These are phyloP conservation scores for Colletotrichum sp. DNA, from an alignment of 2,329 filamentous ascomycete genomes.

Conservation along the genomic window DNA sequence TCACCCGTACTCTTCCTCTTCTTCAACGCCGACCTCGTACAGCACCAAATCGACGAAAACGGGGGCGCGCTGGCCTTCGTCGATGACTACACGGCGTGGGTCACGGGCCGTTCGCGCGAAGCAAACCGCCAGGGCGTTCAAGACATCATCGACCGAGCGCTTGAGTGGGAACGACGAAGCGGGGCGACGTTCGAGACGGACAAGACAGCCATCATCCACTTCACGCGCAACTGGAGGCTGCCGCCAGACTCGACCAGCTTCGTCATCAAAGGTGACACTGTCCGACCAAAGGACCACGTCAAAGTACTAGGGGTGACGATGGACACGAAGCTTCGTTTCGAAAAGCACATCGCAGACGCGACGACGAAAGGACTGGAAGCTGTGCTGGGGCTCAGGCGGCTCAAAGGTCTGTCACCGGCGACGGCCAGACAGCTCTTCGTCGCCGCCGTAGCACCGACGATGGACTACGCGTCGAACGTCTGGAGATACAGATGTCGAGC, in stretches of 20 bases:
- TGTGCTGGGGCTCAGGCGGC: constrained; percentile 15
- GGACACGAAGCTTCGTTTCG: constrained; percentile 20
- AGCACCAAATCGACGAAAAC: constrained; percentile 29
- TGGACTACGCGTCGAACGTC: background rate
- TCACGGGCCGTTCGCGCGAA: background rate
- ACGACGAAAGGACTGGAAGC: constrained; percentile 20
- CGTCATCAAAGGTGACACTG: background rate
- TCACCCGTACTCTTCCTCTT: constrained; percentile 40
- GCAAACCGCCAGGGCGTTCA: constrained; percentile 23
- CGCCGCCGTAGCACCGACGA: background rate
- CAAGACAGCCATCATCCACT: constrained; percentile 29
- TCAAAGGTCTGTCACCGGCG: background rate
- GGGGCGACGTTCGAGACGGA: constrained; percentile 28
- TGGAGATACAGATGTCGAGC: background rate
- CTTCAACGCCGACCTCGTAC: constrained; percentile 29
- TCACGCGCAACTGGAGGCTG: constrained; percentile 16
- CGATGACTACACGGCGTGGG: background rate
- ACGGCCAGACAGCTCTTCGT: constrained; percentile 4
- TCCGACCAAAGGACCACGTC: background rate
- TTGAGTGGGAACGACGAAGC: constrained; percentile 27
- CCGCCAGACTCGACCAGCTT: constrained; percentile 20
- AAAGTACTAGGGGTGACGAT: background rate
- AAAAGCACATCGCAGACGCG: constrained; percentile 9
- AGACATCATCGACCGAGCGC: constrained; percentile 24
- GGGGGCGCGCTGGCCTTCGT: background rate